Evolutionary conservation across 169 alveolate species (phyloP).

Genomic region (Theileria parva): DNA sequence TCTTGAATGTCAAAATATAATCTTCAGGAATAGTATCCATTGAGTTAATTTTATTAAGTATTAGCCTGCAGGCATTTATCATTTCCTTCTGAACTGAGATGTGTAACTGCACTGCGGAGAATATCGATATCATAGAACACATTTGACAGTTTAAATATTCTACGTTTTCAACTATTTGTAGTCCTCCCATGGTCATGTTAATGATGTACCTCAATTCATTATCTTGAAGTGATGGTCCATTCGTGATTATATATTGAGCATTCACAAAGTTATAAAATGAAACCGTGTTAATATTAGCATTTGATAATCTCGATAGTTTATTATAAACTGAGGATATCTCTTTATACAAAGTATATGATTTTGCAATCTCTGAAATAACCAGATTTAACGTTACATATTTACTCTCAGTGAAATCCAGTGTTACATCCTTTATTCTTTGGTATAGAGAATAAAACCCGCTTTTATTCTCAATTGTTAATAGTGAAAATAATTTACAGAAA

Average conservation of each 20-base stretch:
- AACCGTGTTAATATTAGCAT: slow-evolving; percentile 3
- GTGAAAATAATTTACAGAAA: slow-evolving; percentile 16
- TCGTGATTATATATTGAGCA: slow-evolving; percentile 22
- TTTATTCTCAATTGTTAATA: slow-evolving; percentile 1
- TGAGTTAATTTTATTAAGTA: not conserved
- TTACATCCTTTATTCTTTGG: not conserved
- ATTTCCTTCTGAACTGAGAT: slow-evolving; percentile 40
- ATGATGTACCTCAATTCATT: slow-evolving; percentile 34
- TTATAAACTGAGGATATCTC: slow-evolving; percentile 18
- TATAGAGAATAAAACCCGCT: not conserved
- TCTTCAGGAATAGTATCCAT: not conserved
- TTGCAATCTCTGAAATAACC: slow-evolving; percentile 31
- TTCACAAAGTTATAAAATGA: slow-evolving; percentile 36
- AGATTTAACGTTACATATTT: slow-evolving; percentile 20
- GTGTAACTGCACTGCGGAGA: slow-evolving; percentile 20
- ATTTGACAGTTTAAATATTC: slow-evolving; percentile 35
- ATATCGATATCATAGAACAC: slow-evolving; percentile 38
- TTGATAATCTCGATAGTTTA: slow-evolving; percentile 15
- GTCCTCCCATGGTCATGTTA: slow-evolving; percentile 28
- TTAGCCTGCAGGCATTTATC: slow-evolving; percentile 11
- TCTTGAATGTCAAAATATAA: slow-evolving; percentile 19
- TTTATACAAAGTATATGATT: slow-evolving; percentile 21
- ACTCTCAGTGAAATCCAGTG: not conserved
- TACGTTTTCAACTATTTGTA: slow-evolving; percentile 15
- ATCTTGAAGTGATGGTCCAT: slow-evolving; percentile 32